Base-by-base conservation (phyloP, 106 monocot species). In the Posidonia australis region DNA sequence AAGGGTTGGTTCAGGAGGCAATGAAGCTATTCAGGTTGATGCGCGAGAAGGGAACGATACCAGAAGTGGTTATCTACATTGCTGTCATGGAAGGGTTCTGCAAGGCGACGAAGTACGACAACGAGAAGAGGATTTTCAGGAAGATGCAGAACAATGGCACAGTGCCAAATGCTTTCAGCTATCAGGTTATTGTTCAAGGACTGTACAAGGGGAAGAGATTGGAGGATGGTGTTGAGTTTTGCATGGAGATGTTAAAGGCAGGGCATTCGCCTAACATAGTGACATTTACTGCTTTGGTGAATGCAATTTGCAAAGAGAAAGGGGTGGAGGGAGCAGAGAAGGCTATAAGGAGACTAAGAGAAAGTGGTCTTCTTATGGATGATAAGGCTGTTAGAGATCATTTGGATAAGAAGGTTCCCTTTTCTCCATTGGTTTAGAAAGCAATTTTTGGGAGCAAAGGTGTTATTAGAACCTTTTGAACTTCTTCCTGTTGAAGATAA, bases 61-160 rank as follows among this genome's bases (percentile, higher is more conserved):
- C 96, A 0, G 96, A 96, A 25, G 82, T 90, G 2, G 96, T 96
- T 9, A 80, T 96, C n/a, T 96, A 90, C 76, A 90, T 84, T 19
- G 96, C 96, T 0, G 90, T 90, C 14, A 82, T 90, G 0, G 90
- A 96, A 36, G 96, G 83, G 3, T 96, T 90, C 67, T 96, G 84
- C 72, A 96, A 83, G 78, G 84, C 70, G 0, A 73, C 58, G 1
- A 90, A 82, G 55, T 84, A 78, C 36, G 87, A 96, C 9, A 90
- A 96, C 31, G 96, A 82, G 12, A 86, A 76, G 69, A 76, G 82
- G 75, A 74, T 90, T 11, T 96, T 96, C 57, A 78, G 80, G 69
- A 96, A 96, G 67, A 96, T 96, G 96, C 80, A 82, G 72, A 81
- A 75, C 74, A 90, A 84, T 36, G 90, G 76, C n/a, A 77, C 90